Conservation (phyloP, 257 asterid genomes). For the Penstemon barbatus region DNA sequence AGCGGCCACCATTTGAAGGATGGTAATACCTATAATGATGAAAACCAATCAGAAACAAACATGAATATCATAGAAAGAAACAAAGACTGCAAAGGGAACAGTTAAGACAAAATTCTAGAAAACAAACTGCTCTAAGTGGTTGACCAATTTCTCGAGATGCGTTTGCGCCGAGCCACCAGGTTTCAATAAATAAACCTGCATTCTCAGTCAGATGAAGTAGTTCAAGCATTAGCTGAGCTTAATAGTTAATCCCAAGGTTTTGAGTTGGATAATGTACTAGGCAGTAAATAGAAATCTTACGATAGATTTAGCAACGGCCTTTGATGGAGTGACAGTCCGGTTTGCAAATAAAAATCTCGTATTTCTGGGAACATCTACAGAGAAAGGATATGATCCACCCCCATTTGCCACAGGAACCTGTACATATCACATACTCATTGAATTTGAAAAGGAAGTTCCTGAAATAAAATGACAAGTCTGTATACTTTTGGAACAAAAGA, state of each 20-base stretch:
- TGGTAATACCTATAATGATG: conserved; percentile 76
- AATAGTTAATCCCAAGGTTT: not conserved
- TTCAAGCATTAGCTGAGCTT: conserved; percentile 19
- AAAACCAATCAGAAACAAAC: conserved; percentile 18
- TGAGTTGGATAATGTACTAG: conserved; percentile 27
- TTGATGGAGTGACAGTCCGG: conserved; percentile 68
- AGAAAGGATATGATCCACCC: conserved; percentile 80
- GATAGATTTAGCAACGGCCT: conserved; percentile 92
- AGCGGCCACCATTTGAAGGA: conserved; percentile 99
- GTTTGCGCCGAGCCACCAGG: conserved; percentile 84
- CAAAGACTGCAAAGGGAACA: conserved; percentile 18
- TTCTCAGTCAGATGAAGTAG: conserved; percentile 35
- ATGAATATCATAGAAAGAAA: conserved; percentile 16
- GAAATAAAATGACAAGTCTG: conserved; percentile 17
- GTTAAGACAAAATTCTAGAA: conserved; percentile 27
- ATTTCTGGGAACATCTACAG: conserved; percentile 88
- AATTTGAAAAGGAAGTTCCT: conserved; percentile 10
- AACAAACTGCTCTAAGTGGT: conserved; percentile 96
- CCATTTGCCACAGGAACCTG: conserved; percentile 99
- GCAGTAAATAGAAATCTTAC: conserved; percentile 53
- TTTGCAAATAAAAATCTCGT: conserved; percentile 86
- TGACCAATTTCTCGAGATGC: conserved; percentile 82
- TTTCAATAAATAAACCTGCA: conserved; percentile 89
- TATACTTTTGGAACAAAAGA: conserved; percentile 18
- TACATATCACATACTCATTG: conserved; percentile 34